Base-by-base conservation (phyloP, 352 stramenopile species). In the Phytophthora pseudosyringae region DNA sequence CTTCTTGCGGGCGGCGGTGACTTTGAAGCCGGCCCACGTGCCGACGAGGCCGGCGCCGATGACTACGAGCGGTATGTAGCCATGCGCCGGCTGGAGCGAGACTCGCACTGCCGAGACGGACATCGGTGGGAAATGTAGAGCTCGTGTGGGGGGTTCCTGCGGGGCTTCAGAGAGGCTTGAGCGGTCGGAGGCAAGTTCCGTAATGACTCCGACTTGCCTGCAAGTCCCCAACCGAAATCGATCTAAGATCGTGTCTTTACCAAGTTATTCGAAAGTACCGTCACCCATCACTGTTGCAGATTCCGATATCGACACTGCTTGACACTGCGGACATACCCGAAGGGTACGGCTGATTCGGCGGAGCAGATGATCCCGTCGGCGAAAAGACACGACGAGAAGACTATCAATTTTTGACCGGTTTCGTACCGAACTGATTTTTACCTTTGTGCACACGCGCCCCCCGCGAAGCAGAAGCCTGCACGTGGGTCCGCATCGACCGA, bases 1-100 rank as follows among this genome's bases (percentile, higher is more conserved):
- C 35, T 82, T 70, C 76, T 91, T 92, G 38, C 86, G 82, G 4
- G 84, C 84, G 1, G 10, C 35, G 60, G 72, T 59, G 49, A 94
- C 84, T 48, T 88, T 86, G 50, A 87, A 50, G 35, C 58, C 67
- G 4, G 82, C 85, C 78, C 83, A 95, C 1, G 67, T 21, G 50
- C 75, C 72, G 29, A 91, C 86, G 32, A 94, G 76, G 16, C 65
- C 64, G 39, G 67, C 73, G 69, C 75, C 56, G 45, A 93, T 77
- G 41, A 80, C 73, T 46, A 91, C 50, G 7, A 93, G 65, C 9
- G 76, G 76, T 35, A 91, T 71, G 64, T 78, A 85, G 45, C 81
- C 81, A 71, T 94, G 85, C 13, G 64, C 80, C 31, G 80, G 76
- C 54, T 88, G 81, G 3, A 90, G 71, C 13, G 78, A 71, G 45